Evolutionary conservation across 2,329 filamentous ascomycete genomes (phyloP).

Genomic region (Coniochaeta hoffmannii): DNA sequence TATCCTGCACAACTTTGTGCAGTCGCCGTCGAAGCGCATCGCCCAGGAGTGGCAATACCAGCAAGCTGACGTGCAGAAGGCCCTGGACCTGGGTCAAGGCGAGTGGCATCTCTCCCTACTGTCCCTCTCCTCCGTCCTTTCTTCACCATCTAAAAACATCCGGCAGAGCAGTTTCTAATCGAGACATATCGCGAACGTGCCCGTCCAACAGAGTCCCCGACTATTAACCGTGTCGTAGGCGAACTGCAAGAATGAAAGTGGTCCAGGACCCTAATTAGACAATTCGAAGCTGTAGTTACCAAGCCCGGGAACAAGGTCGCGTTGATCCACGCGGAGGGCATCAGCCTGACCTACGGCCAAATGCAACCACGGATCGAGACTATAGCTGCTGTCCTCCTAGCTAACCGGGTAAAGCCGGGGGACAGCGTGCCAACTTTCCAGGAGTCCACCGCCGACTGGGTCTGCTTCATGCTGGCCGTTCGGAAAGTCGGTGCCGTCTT

Average conservation of each 20-base stretch:
- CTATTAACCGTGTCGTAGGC: no score
- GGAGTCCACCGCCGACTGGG: constrained; percentile 19
- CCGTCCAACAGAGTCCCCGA: no score
- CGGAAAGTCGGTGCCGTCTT: constrained; percentile 21
- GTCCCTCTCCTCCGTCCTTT: no score
- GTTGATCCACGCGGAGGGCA: not conserved
- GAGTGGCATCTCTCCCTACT: not conserved
- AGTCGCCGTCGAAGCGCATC: not conserved
- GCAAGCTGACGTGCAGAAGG: not conserved
- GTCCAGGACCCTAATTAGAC: no score
- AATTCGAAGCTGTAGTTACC: no score
- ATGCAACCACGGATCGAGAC: not conserved
- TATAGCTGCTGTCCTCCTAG: not conserved
- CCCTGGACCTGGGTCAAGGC: not conserved
- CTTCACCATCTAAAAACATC: no score
- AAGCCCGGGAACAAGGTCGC: not conserved
- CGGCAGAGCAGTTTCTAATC: no score
- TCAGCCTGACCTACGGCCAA: not conserved
- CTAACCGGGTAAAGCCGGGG: not conserved
- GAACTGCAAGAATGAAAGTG: no score
- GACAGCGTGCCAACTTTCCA: constrained; percentile 1
- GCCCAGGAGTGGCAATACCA: not conserved
- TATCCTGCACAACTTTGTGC: not conserved
- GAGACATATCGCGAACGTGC: no score
- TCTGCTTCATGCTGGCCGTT: constrained; percentile 25